Base-by-base conservation (phyloP, 2,329 filamentous ascomycete genomes). In the Ascomycota sp. region DNA sequence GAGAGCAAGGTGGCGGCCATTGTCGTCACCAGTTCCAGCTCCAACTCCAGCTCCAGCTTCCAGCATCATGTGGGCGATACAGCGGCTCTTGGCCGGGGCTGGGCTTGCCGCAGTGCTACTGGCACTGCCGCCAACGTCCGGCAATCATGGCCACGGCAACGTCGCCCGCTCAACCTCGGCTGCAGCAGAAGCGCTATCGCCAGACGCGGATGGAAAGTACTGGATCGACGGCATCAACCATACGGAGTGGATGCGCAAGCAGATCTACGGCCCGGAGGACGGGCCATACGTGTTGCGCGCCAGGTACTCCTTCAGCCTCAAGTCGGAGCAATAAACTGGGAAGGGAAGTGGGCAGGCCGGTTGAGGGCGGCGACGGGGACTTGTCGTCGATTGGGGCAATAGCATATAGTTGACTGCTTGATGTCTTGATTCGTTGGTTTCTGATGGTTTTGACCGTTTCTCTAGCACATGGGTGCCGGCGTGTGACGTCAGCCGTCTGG, bases 211-310 rank as follows among this genome's bases (percentile, higher is more conserved):
- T 39, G 70, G 70, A 36, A 79, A 83, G 51, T 83, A 81, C 56
- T 74, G 71, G 57, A 69, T 94, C 45, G 85, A 92, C 47, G 83
- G 65, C 19, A 89, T 95, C 55, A 94, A 93, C 55, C 69, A 91
- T 42, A 85, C 85, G 0, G 69, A 82, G 51, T 94, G 86, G 86
- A 71, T 71, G 34, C 68, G 85, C 31, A 71, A 63, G 53, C 69
- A 75, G 44, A 55, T 76, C 35, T 75, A 55, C 41, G 59, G 52
- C 20, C 71, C 71, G 1, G 68, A 61, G 7, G 67, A 57, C 32
- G 63, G 63, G 36, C 65, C 67, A 3, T 75, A 69, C 43, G 60
- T 69, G n/a, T 51, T 75, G 37, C 59, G 69, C 51, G 69, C 69
- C 4, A 65, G 57, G 38, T 75, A 74, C 44, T 50, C 51, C 32